Evolutionary conservation across 106 monocot species (phyloP).

Genomic region (Agapanthus africanus): DNA sequence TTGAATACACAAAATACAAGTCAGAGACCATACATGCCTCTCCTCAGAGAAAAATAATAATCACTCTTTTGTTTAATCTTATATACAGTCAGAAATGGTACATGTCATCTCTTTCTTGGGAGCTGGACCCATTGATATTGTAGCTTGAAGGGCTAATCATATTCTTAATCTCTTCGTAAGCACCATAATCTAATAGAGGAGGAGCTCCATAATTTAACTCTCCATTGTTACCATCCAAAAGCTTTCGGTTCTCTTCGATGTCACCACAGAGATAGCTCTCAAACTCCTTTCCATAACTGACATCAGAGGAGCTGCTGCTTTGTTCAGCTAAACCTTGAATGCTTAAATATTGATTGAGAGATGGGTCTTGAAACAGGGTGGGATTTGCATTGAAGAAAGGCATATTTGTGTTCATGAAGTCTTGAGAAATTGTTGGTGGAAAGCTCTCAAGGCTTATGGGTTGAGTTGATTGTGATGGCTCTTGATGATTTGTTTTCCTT

Average conservation of each 20-base stretch:
- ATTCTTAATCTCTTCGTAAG: neutral
- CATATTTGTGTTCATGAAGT: neutral
- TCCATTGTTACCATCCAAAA: neutral
- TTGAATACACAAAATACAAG: no score
- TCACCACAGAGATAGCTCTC: neutral
- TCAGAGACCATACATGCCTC: no score
- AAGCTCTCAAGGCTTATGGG: neutral
- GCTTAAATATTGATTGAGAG: no score
- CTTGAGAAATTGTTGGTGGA: neutral
- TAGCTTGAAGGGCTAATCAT: neutral
- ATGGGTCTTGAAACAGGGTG: neutral
- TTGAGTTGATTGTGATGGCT: neutral
- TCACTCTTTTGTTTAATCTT: no score
- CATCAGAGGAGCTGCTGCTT: constrained; percentile 6
- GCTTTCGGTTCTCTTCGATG: neutral
- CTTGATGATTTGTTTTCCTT: constrained; percentile 1
- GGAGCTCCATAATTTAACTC: no score
- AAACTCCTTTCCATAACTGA: constrained; percentile 2
- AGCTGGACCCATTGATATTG: neutral
- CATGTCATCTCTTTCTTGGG: no score
- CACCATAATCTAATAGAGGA: neutral
- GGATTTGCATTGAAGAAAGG: no score
- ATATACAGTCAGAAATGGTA: no score
- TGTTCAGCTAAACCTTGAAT: no score
- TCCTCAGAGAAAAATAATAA: no score